A percentile compares a stretch with the other conserved stretches of the same genome.
These are phyloP conservation scores for Nitzschia sp. DNA, from an alignment of 108 stramenopile species.

Conservation along the genomic window DNA sequence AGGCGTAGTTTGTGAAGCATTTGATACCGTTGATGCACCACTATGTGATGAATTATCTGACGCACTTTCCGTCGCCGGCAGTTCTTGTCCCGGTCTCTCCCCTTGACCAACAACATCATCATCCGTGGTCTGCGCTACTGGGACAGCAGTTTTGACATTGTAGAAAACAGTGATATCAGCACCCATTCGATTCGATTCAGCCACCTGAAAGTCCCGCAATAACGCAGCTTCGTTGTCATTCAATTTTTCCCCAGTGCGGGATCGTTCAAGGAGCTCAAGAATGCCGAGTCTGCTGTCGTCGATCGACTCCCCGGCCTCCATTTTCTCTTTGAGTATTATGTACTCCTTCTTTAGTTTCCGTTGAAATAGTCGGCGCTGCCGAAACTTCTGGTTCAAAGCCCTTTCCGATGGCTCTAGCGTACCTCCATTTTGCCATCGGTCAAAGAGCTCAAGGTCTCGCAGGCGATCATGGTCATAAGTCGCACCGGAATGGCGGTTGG, in stretches of 20 bases:
- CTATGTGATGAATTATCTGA: not conserved
- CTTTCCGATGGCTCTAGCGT: slow-evolving; percentile 1
- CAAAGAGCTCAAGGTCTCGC: slow-evolving; percentile 25
- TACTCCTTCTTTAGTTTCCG: slow-evolving; percentile 14
- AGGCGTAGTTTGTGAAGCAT: not conserved
- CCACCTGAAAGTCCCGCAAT: not conserved
- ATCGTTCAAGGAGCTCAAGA: slow-evolving; percentile 25
- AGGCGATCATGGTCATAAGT: slow-evolving; percentile 24
- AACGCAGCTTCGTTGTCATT: slow-evolving; percentile 11
- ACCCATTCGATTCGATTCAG: not conserved
- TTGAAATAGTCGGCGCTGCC: not conserved
- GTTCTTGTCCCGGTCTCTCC: not conserved
- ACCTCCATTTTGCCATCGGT: slow-evolving; percentile 26
- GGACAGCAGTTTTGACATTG: not conserved
- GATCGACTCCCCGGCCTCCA: not conserved
- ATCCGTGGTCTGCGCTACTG: too few species aligned
- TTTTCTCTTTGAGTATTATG: not conserved
- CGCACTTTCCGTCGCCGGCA: not conserved
- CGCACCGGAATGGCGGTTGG: slow-evolving; percentile 10
- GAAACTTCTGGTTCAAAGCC: slow-evolving; percentile 1
- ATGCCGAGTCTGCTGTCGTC: slow-evolving; percentile 16
- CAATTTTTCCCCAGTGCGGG: slow-evolving; percentile 15
- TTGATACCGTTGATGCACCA: too few species aligned
- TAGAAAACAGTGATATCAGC: not conserved
- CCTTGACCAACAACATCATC: not conserved